Conservation (phyloP, 2,329 filamentous ascomycete genomes). For the Microthyrium microscopicum region DNA sequence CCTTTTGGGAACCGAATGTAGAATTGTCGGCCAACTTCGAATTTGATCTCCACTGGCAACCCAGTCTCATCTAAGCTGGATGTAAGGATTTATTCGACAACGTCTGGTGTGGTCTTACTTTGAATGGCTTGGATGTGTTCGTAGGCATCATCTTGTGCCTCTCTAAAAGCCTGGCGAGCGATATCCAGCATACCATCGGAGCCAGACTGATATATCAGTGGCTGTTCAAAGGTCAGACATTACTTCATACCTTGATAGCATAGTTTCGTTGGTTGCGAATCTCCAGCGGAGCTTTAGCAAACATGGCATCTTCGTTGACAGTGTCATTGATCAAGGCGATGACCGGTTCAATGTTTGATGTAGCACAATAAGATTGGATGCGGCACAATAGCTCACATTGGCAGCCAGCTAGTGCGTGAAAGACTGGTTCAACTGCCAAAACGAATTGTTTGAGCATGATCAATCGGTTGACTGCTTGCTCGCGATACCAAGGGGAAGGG, state of each 20-base stretch:
- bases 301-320: constrained; percentile 69
- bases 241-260: constrained; percentile 50
- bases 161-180: constrained; percentile 75
- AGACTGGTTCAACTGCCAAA: constrained; percentile 47
- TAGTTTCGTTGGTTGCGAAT: constrained; percentile 80
- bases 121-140: constrained; percentile 52
- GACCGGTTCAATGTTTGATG: constrained; percentile 43
- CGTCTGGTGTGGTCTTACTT: constrained; percentile 27
- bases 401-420: constrained; percentile 49
- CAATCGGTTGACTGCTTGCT: constrained; percentile 72
- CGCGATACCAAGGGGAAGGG: constrained; percentile 48
- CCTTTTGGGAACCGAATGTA: constrained; percentile 50
- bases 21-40: constrained; percentile 61
- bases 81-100: not conserved
- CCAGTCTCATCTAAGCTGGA: constrained; percentile 26
- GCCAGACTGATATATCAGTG: constrained; percentile 34
- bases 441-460: constrained; percentile 77
- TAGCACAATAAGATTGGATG: constrained; percentile 49
- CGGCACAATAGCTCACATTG: constrained; percentile 46
- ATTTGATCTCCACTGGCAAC: constrained; percentile 52
- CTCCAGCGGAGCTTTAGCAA: constrained; percentile 64
- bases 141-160: constrained; percentile 63
- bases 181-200: constrained; percentile 79
- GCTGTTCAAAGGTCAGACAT: not conserved
- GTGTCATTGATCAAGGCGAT: constrained; percentile 47